phyloP scores from a whole-genome alignment of 805 yeast genomes.

The Starmerella vaccinii region DNA sequence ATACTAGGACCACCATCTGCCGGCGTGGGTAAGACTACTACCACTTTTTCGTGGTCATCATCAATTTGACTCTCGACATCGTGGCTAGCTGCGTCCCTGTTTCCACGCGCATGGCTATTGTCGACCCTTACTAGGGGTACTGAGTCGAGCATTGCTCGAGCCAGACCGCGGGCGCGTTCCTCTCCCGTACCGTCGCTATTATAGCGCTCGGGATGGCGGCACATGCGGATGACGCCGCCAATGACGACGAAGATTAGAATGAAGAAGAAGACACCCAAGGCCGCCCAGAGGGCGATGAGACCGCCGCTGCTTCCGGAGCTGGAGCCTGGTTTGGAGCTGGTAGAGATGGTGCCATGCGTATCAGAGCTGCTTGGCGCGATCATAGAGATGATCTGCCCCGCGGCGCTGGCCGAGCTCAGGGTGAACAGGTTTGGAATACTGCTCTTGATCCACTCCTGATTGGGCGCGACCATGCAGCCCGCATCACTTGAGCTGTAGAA shows the following conservation, averaged over 20 bases:
- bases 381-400: not conserved
- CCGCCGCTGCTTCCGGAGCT: not conserved
- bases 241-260: not conserved
- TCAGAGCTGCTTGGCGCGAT: not conserved
- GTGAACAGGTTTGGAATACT: conserved; percentile 17
- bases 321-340: not conserved
- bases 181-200: not conserved
- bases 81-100: not conserved
- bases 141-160: conserved; percentile 2
- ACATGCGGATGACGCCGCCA: not conserved
- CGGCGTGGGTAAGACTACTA: too few species aligned
- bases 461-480: conserved; percentile 7
- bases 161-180: not conserved
- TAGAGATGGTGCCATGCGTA: not conserved
- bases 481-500: conserved; percentile 7
- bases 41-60: not conserved
- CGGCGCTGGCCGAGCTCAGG: not conserved
- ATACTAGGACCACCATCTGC: too few species aligned
- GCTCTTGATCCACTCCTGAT: not conserved
- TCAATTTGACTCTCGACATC: not conserved
- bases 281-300: not conserved
- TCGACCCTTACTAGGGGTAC: not conserved
- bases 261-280: not conserved
- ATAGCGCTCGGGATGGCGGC: not conserved
- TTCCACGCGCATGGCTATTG: not conserved